Evolutionary conservation across 169 alveolate genomes (phyloP), one percentile per base, ranked within the genome.

Genomic region (Pseudocohnilembus persalinus): DNA sequence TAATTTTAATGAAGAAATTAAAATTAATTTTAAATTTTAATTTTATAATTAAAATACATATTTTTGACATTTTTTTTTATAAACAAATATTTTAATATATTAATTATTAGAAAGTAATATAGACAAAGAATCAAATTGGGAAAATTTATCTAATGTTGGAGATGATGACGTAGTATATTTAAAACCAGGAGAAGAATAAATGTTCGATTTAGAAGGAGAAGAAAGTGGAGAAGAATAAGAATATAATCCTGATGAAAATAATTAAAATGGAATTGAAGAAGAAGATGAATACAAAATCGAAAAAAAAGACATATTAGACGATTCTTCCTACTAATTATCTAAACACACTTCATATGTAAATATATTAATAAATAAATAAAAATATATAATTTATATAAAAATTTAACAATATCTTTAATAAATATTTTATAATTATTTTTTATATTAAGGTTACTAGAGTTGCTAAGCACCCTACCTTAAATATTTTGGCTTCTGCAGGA

Each of bases 401-500:
- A n/a, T n/a, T n/a, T n/a, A n/a, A n/a, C n/a, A n/a, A n/a, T n/a
- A n/a, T n/a, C n/a, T n/a, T n/a, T n/a, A n/a, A n/a, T n/a, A n/a
- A n/a, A n/a, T n/a, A n/a, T n/a, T 64, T 4, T 33, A 68, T 27
- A 31, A 74, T 28, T 88, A 86, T 72, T 75, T 65, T 30, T 88
- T 73, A n/a, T 92, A 91, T 80, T 79, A 82, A 31, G 92, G 84
- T 79, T 84, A 81, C n/a, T 88, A 88, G 27, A 84, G 35, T 76
- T n/a, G 81, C 0, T 63, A 88, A 24, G 76, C 49, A 28, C 74
- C 72, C 32, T 82, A 81, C 1, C 89, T 88, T 20, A 29, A 28
- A 0, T 81, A 80, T 29, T 85, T 88, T 0, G 74, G 73, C 74
- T 73, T 88, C 89, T 79, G 94, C 92, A 29, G 94, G 91, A 75